These are phyloP conservation scores for Curvularia spicifera DNA, from an alignment of 2,329 filamentous ascomycete genomes.

Conservation along the genomic window DNA sequence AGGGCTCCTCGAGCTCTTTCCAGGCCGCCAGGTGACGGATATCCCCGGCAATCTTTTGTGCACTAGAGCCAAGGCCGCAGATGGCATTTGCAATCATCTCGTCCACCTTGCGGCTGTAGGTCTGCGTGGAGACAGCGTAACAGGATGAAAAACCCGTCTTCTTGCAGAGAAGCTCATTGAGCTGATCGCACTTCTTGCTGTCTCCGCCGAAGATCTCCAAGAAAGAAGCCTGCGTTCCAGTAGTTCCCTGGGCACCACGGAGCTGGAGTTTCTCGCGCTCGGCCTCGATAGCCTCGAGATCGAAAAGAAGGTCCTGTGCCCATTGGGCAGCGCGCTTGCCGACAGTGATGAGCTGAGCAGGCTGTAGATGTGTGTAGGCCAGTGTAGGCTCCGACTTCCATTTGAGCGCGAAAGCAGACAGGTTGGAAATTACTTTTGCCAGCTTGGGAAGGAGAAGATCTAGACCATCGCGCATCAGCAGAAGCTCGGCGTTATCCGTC, in stretches of 20 bases:
- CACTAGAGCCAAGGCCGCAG: conserved; percentile 77
- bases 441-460: conserved; percentile 79
- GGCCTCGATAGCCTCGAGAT: conserved; percentile 74
- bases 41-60: conserved; percentile 74
- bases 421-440: conserved; percentile 77
- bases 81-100: conserved; percentile 81
- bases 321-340: conserved; percentile 74
- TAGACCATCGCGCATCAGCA: conserved; percentile 76
- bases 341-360: conserved; percentile 69
- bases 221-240: conserved; percentile 67
- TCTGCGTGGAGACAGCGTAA: conserved; percentile 73
- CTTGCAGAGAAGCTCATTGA: conserved; percentile 68
- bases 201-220: conserved; percentile 70
- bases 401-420: conserved; percentile 73
- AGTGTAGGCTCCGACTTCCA: conserved; percentile 76
- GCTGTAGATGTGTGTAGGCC: conserved; percentile 77
- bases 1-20: conserved; percentile 88
- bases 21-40: conserved; percentile 74
- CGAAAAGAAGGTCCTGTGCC: conserved; percentile 77
- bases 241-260: conserved; percentile 65
- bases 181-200: conserved; percentile 64
- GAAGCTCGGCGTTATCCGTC: conserved; percentile 50
- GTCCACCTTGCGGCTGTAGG: conserved; percentile 83
- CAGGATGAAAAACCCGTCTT: conserved; percentile 69
- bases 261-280: conserved; percentile 73